Conservation (phyloP, 148 eudicot species). For the Chenopodium formosanum region DNA sequence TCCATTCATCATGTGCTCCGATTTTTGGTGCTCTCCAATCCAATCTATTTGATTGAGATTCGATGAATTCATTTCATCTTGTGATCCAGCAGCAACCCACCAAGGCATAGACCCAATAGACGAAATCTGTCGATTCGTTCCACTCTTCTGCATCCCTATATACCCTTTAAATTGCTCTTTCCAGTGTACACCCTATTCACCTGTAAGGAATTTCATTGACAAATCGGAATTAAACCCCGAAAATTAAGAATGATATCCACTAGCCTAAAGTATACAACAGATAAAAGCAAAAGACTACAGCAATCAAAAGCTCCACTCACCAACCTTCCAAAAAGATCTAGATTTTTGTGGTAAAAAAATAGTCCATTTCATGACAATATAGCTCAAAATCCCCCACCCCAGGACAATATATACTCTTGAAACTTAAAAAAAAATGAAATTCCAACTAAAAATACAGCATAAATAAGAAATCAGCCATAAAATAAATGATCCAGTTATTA, state of each 20-base stretch:
- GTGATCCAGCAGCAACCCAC: slow-evolving; percentile 32
- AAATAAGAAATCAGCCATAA: background rate
- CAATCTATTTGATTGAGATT: slow-evolving; percentile 25
- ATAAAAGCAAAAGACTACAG: background rate
- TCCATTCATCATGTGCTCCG: slow-evolving; percentile 16
- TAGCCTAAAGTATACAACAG: background rate
- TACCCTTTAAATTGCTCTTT: slow-evolving; percentile 11
- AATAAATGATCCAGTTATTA: background rate
- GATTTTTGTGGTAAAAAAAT: background rate
- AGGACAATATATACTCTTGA: background rate
- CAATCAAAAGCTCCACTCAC: slow-evolving; percentile 1
- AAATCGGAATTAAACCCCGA: background rate
- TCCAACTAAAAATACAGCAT: background rate
- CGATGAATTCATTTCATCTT: slow-evolving; percentile 24
- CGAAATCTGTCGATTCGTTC: slow-evolving; percentile 6
- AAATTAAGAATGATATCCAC: background rate
- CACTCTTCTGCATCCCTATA: slow-evolving; percentile 32
- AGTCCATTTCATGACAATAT: background rate
- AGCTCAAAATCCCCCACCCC: background rate
- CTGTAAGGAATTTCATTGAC: slow-evolving; percentile 8
- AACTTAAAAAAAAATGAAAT: too few species aligned
- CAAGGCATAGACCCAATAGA: slow-evolving; percentile 24
- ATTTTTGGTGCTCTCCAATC: slow-evolving; percentile 23
- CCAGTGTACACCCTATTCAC: slow-evolving; percentile 11
- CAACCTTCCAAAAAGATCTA: background rate